Conservation (phyloP, 225 moss, liverwort and hornwort species). For the Antitrichia curtipendula region DNA sequence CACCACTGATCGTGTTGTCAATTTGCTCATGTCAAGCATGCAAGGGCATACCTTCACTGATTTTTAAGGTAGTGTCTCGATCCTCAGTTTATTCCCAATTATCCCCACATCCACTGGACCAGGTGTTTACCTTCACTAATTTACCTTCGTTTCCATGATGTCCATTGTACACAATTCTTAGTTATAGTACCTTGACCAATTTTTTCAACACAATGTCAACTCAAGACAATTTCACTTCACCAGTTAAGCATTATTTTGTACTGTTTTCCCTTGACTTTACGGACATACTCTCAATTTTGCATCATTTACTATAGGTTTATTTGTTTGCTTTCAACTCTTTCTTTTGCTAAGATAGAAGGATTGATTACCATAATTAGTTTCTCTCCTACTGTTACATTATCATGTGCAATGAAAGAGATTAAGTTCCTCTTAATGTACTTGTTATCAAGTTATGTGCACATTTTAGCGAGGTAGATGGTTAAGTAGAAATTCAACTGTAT, state of each 20-base stretch:
- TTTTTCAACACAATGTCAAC: too few species aligned
- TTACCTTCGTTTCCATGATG: fast-evolving
- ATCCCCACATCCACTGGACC: too few species aligned
- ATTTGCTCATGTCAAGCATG: neutral
- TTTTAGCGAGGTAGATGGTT: neutral
- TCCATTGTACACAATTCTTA: fast-evolving
- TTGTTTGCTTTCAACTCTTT: fast-evolving
- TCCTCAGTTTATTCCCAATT: neutral
- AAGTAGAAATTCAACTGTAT: fast-evolving
- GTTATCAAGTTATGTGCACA: neutral
- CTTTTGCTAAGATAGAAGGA: fast-evolving
- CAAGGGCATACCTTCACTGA: neutral
- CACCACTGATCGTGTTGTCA: neutral
- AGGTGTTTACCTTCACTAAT: neutral
- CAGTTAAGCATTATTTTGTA: too few species aligned
- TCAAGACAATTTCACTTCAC: neutral
- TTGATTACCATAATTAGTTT: too few species aligned
- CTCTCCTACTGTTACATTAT: fast-evolving
- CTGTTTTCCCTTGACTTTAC: too few species aligned
- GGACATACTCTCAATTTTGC: neutral
- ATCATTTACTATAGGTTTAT: too few species aligned
- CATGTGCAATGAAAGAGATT: neutral
- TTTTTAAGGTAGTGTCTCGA: neutral
- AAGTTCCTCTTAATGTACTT: too few species aligned
- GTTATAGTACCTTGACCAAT: fast-evolving